Evolutionary conservation across 148 eudicot species (phyloP).

Genomic region (Persicaria maculosa): DNA sequence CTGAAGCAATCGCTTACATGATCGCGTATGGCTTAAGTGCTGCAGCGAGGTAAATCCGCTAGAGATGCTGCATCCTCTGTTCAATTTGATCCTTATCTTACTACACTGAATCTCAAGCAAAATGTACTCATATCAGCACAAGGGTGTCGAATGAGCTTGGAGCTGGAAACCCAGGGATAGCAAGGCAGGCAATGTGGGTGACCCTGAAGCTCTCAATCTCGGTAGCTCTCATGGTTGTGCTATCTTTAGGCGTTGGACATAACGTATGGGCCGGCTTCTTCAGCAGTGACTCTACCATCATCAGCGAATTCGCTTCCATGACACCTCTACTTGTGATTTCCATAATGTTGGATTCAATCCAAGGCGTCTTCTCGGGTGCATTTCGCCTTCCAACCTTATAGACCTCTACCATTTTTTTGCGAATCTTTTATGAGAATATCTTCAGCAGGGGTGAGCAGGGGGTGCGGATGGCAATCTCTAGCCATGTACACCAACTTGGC

Average conservation of each 20-base stretch:
- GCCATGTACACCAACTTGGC: slow-evolving; percentile 58
- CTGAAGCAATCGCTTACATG: slow-evolving; percentile 68
- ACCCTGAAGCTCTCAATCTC: slow-evolving; percentile 59
- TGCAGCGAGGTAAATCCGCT: slow-evolving; percentile 55
- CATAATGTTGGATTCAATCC: slow-evolving; percentile 52
- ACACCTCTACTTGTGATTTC: slow-evolving; percentile 52
- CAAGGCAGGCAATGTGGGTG: slow-evolving; percentile 63
- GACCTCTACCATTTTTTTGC: neutral
- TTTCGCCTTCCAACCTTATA: neutral
- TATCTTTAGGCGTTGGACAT: slow-evolving; percentile 52
- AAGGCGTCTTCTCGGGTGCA: slow-evolving; percentile 81
- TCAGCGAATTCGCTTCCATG: slow-evolving; percentile 45
- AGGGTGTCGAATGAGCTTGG: slow-evolving; percentile 94
- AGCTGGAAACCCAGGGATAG: slow-evolving; percentile 45
- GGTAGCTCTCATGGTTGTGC: slow-evolving; percentile 36
- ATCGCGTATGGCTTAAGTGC: slow-evolving; percentile 70
- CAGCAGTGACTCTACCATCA: slow-evolving; percentile 40
- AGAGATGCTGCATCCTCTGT: neutral
- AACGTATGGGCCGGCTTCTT: slow-evolving; percentile 61
- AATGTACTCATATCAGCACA: slow-evolving; percentile 39
- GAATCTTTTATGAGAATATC: neutral
- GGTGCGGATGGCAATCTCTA: slow-evolving; percentile 82
- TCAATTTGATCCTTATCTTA: neutral
- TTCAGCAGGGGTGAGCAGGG: slow-evolving; percentile 69
- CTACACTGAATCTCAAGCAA: neutral